Percentiles rank a stretch among this genome's conserved stretches.
Conservation (phyloP, 2,329 filamentous ascomycete species). For the Cordyceps tenuipes region DNA sequence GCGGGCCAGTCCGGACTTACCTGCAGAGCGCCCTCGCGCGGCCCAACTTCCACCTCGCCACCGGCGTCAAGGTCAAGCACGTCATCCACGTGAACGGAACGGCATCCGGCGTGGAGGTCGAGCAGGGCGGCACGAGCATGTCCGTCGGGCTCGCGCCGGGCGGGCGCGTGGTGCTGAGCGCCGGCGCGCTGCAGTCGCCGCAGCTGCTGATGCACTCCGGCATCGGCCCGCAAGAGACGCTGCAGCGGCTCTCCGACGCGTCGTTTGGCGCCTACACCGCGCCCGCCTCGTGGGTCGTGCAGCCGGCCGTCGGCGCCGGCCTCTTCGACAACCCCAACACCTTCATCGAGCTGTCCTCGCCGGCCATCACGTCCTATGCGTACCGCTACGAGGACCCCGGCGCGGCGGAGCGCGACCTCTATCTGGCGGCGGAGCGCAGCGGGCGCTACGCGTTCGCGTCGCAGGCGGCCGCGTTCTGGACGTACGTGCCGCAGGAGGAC, state of each 20-base stretch:
- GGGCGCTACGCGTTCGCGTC: constrained; percentile 46
- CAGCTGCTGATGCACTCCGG: constrained; percentile 37
- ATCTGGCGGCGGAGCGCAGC: constrained; percentile 37
- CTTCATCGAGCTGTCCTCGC: constrained; percentile 38
- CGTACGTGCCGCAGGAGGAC: constrained; percentile 33
- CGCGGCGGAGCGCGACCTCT: constrained; percentile 33
- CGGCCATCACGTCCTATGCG: constrained; percentile 36
- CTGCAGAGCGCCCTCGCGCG: constrained; percentile 36
- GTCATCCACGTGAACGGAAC: constrained; percentile 31
- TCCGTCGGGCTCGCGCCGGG: constrained; percentile 21
- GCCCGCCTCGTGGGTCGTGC: constrained; percentile 37
- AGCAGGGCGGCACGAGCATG: constrained; percentile 22
- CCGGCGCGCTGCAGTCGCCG: constrained; percentile 31
- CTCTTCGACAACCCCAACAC: constrained; percentile 51
- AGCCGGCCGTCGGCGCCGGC: constrained; percentile 37
- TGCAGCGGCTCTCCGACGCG: constrained; percentile 21
- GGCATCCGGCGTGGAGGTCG: constrained; percentile 34
- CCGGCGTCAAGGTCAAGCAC: constrained; percentile 33
- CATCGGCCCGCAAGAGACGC: constrained; percentile 29
- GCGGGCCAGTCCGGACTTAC: constrained; percentile 41
- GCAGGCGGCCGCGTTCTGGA: constrained; percentile 46
- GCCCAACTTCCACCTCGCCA: constrained; percentile 36
- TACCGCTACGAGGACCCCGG: constrained; percentile 38
- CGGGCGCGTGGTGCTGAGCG: constrained; percentile 30
- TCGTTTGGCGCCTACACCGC: constrained; percentile 18